phyloP scores from a whole-genome alignment of 306 rosid species.

The Gillenia trifoliata region DNA sequence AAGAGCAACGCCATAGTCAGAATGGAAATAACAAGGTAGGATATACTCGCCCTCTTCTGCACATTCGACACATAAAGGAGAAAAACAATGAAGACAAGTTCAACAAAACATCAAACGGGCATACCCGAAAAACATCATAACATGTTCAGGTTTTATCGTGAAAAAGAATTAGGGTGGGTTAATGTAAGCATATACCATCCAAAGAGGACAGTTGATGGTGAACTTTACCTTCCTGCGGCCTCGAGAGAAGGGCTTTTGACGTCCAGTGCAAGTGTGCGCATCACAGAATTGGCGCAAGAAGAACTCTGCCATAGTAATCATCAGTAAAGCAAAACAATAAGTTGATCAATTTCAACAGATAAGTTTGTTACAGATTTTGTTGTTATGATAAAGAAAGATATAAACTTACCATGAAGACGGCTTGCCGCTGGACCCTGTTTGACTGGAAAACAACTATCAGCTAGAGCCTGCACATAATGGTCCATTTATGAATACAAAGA shows the following conservation, averaged over 20 bases:
- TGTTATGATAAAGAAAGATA: constrained; percentile 16
- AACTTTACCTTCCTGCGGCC: constrained; percentile 56
- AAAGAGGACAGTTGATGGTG: too few relatives aligned
- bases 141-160: neutral
- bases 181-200: neutral
- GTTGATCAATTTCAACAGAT: neutral
- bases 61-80: constrained; percentile 9
- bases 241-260: constrained; percentile 61
- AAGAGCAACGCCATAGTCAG: constrained; percentile 44
- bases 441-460: constrained; percentile 67
- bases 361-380: neutral
- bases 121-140: neutral
- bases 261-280: constrained; percentile 59
- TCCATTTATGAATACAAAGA: constrained; percentile 21
- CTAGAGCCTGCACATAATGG: constrained; percentile 42
- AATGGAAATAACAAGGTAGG: constrained; percentile 50
- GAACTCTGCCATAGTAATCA: constrained; percentile 42
- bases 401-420: constrained; percentile 60
- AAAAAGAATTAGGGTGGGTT: neutral
- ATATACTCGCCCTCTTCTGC: constrained; percentile 51
- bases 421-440: constrained; percentile 54
- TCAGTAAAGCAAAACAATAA: constrained; percentile 15
- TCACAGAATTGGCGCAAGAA: constrained; percentile 80
- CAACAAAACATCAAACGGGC: neutral
- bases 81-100: neutral